Evolutionary conservation across 1,284 basidiomycete genomes (phyloP), one percentile per base, ranked within the genome.

Genomic region (Leccinum fuscescens): DNA sequence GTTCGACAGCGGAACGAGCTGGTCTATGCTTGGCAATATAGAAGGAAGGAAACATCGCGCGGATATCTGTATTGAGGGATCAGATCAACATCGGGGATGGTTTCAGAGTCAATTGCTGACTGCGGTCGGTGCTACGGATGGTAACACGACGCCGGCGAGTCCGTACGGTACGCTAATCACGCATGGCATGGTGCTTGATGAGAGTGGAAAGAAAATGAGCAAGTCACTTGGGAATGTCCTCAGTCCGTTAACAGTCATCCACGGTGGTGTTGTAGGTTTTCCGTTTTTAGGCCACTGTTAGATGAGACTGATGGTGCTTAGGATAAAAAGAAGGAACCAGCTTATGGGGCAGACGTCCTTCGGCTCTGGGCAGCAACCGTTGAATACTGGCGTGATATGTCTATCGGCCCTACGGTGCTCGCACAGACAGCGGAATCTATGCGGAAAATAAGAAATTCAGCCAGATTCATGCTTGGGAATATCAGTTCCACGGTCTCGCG

Each of bases 11-110:
- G 97, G 97, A 2, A 89, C 92, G 1, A 94, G 95, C 1, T 99
- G 97, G 97, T 88, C 92, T 1, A 84, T 94, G 76, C 79, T 98
- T 35, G 76, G 71, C 55, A 61, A 67, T 66, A 58, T 64, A 50
- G 67, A 65, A 27, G 67, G 72, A 24, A 68, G 76, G 62, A 69
- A 66, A 42, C 76, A 82, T 49, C 76, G 86, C 35, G 93, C 96
- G 0, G 94, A 99, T 70, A 82, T 98, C 11, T 96, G 94, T 69
- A 77, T 99, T 12, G 97, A 99, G 72, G 97, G 97, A 9, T 93
- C 93, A 0, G 97, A 99, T 74, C 97, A 99, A 74, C 96, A 99
- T 75, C 88, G 97, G 8, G 97, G 97, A 14, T 99, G 97, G 97
- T 99, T 99, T 81, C 97, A 99, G 74, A 96, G 94, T 57, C 91